Evolutionary conservation across 108 stramenopile species (phyloP).

Genomic region (Nitzschia sp.): DNA sequence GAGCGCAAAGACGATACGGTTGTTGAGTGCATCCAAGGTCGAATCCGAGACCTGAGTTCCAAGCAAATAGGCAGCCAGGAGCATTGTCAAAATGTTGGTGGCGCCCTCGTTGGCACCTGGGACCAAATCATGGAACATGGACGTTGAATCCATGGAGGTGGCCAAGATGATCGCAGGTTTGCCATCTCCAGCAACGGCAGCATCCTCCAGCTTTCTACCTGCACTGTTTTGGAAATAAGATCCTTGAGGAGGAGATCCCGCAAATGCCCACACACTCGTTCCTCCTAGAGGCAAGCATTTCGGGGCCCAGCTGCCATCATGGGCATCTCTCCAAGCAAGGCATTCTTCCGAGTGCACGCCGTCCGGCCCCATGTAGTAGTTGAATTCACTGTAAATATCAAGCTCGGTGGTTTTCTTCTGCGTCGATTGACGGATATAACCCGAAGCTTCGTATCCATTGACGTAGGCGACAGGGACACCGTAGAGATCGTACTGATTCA

Average conservation of each 20-base stretch:
- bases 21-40: slow-evolving; percentile 55
- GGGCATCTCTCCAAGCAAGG: slow-evolving; percentile 70
- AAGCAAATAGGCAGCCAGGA: slow-evolving; percentile 77
- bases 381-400: slow-evolving; percentile 64
- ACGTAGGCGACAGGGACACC: slow-evolving; percentile 80
- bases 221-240: slow-evolving; percentile 40
- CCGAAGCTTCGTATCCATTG: slow-evolving; percentile 39
- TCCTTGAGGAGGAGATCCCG: slow-evolving; percentile 73
- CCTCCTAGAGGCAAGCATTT: slow-evolving; percentile 85
- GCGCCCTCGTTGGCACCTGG: slow-evolving; percentile 81
- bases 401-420: slow-evolving; percentile 13
- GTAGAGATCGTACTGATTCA: slow-evolving; percentile 56
- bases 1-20: slow-evolving; percentile 76
- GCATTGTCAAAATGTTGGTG: slow-evolving; percentile 68
- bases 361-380: slow-evolving; percentile 88
- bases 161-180: slow-evolving; percentile 58
- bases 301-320: slow-evolving; percentile 66
- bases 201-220: slow-evolving; percentile 10
- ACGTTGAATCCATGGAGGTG: slow-evolving; percentile 73
- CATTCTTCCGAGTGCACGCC: slow-evolving; percentile 49
- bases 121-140: slow-evolving; percentile 80
- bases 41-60: slow-evolving; percentile 56
- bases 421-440: slow-evolving; percentile 46
- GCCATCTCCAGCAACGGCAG: slow-evolving; percentile 8
- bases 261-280: slow-evolving; percentile 72